A percentile compares a stretch with the other conserved stretches of the same genome.
Evolutionary conservation across 441 rosid genomes (phyloP).

Genomic region (Viola pubescens): DNA sequence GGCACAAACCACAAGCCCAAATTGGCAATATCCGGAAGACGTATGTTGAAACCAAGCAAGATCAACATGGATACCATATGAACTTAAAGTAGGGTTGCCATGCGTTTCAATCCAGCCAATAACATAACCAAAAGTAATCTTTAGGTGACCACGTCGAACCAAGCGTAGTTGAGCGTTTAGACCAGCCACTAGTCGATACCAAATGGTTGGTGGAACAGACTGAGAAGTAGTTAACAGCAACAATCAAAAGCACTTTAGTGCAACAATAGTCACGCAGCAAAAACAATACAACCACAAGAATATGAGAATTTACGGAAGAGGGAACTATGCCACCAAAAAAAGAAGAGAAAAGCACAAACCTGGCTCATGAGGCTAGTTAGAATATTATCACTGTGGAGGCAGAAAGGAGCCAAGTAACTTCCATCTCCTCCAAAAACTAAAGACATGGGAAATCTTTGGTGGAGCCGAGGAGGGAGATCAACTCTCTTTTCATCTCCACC

Average conservation of each 20-base stretch:
- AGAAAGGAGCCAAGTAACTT: slow-evolving; percentile 80
- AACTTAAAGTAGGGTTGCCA: slow-evolving; percentile 69
- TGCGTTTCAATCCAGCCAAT: slow-evolving; percentile 84
- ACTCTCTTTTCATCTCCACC: slow-evolving; percentile 89
- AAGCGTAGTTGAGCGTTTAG: slow-evolving; percentile 79
- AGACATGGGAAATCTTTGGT: slow-evolving; percentile 66
- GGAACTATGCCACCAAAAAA: neutral
- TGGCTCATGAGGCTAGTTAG: slow-evolving; percentile 74
- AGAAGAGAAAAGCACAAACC: slow-evolving; percentile 33
- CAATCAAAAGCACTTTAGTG: slow-evolving; percentile 9
- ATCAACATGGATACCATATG: slow-evolving; percentile 53
- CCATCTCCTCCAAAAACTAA: slow-evolving; percentile 81
- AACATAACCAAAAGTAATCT: slow-evolving; percentile 58
- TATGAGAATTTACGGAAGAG: neutral
- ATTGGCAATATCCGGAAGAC: slow-evolving; percentile 65
- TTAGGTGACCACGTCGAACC: slow-evolving; percentile 57
- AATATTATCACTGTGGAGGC: slow-evolving; percentile 71
- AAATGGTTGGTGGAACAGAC: slow-evolving; percentile 73
- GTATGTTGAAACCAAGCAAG: slow-evolving; percentile 82
- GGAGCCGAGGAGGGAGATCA: slow-evolving; percentile 70
- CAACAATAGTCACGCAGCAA: neutral
- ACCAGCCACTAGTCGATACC: slow-evolving; percentile 89
- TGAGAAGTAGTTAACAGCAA: slow-evolving; percentile 21
- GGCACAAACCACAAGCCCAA: slow-evolving; percentile 55
- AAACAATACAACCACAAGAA: neutral